Conservation (phyloP, 345 rosid genomes). For the Cochlearia excelsa region DNA sequence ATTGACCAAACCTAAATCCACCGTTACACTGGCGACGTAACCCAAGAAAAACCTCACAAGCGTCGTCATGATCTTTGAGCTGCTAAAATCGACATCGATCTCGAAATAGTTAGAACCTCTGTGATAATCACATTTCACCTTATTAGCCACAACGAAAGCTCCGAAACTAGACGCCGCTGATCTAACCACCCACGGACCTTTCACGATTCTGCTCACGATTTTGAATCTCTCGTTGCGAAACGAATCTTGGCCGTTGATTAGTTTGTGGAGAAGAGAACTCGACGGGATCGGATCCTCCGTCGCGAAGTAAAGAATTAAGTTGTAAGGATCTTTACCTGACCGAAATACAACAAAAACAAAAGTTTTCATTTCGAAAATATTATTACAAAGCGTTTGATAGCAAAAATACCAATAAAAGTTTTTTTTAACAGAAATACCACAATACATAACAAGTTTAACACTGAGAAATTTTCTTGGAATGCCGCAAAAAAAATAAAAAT, state of each 20-base stretch:
- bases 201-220: conserved; percentile 83
- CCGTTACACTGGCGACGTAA: conserved; percentile 66
- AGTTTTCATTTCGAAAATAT: no score
- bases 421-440: no score
- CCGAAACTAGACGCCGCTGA: conserved; percentile 71
- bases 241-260: conserved; percentile 66
- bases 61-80: conserved; percentile 72
- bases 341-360: no score
- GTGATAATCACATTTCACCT: conserved; percentile 74
- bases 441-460: no score
- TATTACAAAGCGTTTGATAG: no score
- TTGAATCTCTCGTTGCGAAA: conserved; percentile 84
- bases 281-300: conserved; percentile 65
- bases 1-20: conserved; percentile 71
- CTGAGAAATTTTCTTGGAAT: no score
- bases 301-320: conserved; percentile 83
- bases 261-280: conserved; percentile 66
- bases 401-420: no score
- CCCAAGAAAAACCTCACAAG: conserved; percentile 76
- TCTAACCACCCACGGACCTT: conserved; percentile 91
- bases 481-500: no score
- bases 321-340: conserved; percentile 82
- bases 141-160: conserved; percentile 86
- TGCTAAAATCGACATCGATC: conserved; percentile 77
- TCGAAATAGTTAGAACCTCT: conserved; percentile 77